Evolutionary conservation across 495 filamentous ascomycete genomes (phyloP), one percentile per base, ranked within the genome.

Genomic region (Aspergillus wentii): DNA sequence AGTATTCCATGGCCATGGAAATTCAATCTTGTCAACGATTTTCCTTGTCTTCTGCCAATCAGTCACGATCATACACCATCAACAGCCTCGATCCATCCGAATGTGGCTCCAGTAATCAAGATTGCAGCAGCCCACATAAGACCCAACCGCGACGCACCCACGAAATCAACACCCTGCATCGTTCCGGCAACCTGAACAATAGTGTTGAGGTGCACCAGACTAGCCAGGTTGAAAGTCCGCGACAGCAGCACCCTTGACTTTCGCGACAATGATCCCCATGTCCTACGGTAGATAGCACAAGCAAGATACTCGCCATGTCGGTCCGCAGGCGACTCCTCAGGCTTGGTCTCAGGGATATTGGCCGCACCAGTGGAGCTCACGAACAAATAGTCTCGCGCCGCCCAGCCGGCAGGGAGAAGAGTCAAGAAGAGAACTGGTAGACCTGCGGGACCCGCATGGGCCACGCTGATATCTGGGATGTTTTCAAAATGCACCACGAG

Each of bases 311-410:
- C 66, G 77, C 77, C 47, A 43, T 59, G 43, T 78, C 61, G 14
- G 58, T 76, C 18, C 69, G 75, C 15, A n/a, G 21, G 6, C 11
- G 38, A 23, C 17, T 35, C 30, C 19, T 61, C 71, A 20, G 79
- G 69, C 46, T 82, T 66, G 47, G 77, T 79, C 9, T 61, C 47
- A 33, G 66, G 63, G 32, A 69, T 52, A 20, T 53, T 44, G 10
- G 53, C 40, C 5, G 64, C 67, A 3, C 73, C 74, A 2, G 74
- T 65, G 9, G 77, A 78, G 44, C 80, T 86, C 19, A 78, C 79
- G 53, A 94, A 90, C 38, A 95, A 74, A 56, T 94, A 88, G 31
- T 71, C 70, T 30, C 74, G 70, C 17, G 80, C 79, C 1, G 85
- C 83, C 41, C 74, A 69, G 7, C 88, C 88, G 17, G 76, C 65